These are phyloP conservation scores for Acanthamoeba castellanii DNA, from an alignment of 208 protist genomes.

Conservation along the genomic window DNA sequence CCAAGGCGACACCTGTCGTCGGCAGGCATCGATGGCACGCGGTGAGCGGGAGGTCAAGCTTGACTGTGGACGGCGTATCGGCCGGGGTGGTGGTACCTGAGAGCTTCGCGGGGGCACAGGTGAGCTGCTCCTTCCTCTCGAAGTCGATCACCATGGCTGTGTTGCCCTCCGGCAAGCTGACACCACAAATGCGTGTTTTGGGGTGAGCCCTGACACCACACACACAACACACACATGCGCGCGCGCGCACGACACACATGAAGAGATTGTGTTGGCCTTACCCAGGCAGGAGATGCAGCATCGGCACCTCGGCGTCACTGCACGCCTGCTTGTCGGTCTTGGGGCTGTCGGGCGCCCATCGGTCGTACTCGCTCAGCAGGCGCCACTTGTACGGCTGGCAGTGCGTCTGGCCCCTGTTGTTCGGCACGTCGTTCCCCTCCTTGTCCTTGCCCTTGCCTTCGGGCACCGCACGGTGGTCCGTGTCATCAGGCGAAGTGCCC, in stretches of 20 bases:
- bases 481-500: too few relatives aligned
- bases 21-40: too few relatives aligned
- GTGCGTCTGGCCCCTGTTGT: not conserved
- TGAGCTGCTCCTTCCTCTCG: not conserved
- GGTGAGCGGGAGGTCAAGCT: too few relatives aligned
- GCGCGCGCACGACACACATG: too few relatives aligned
- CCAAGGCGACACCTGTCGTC: not conserved
- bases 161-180: not conserved
- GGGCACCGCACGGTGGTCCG: not conserved
- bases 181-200: not conserved
- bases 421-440: not conserved
- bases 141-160: not conserved
- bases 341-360: not conserved
- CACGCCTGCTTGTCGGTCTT: not conserved
- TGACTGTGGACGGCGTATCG: too few relatives aligned
- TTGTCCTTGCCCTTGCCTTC: not conserved
- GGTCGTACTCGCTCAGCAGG: slow-evolving; percentile 11
- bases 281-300: not conserved
- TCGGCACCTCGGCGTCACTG: not conserved
- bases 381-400: not conserved
- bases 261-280: not conserved
- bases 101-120: not conserved
- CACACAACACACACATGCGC: too few relatives aligned
- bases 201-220: too few relatives aligned
- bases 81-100: not conserved